Percentiles rank a stretch among this genome's conserved stretches.
Evolutionary conservation across 1,139 yeast species (phyloP).

Genomic region (Protomyces inundatus): DNA sequence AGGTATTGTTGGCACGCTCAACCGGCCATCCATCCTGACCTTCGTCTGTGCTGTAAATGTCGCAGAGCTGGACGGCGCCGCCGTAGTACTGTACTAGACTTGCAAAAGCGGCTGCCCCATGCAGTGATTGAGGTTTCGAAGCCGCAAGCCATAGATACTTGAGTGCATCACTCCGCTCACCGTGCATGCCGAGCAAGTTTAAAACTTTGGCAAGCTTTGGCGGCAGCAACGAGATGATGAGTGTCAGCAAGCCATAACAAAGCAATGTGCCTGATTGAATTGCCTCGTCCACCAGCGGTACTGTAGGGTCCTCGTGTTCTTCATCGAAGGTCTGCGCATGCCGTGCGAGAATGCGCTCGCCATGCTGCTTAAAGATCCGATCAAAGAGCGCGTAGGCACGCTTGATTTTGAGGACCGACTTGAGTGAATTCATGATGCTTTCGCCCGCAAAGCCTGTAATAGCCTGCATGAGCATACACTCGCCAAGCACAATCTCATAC

Average conservation of each 20-base stretch:
- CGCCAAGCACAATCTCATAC: slow-evolving; percentile 19
- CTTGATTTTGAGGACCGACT: slow-evolving; percentile 19
- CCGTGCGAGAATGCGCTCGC: background rate
- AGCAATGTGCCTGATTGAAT: slow-evolving; percentile 15
- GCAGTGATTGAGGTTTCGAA: slow-evolving; percentile 66
- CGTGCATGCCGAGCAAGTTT: slow-evolving; percentile 84
- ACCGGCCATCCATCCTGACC: slow-evolving; percentile 29
- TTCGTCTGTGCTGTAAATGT: slow-evolving; percentile 46
- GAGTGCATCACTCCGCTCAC: slow-evolving; percentile 77
- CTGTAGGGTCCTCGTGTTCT: slow-evolving; percentile 10
- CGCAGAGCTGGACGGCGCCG: slow-evolving; percentile 81
- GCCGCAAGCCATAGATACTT: slow-evolving; percentile 83
- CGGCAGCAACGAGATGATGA: slow-evolving; percentile 83
- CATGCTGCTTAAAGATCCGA: slow-evolving; percentile 27
- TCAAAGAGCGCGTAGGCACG: slow-evolving; percentile 14
- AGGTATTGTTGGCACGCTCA: slow-evolving; percentile 31
- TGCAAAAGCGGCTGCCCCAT: slow-evolving; percentile 82
- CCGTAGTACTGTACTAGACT: slow-evolving; percentile 83
- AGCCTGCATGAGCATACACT: slow-evolving; percentile 19
- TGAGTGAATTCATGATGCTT: slow-evolving; percentile 23
- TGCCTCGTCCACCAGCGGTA: slow-evolving; percentile 24
- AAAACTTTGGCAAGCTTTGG: slow-evolving; percentile 85
- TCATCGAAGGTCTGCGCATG: background rate
- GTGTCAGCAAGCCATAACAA: slow-evolving; percentile 40
- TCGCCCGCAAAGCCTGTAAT: slow-evolving; percentile 25